Conservation (phyloP, 139 green algal genomes). For the Cymbomonas tetramitiformis region DNA sequence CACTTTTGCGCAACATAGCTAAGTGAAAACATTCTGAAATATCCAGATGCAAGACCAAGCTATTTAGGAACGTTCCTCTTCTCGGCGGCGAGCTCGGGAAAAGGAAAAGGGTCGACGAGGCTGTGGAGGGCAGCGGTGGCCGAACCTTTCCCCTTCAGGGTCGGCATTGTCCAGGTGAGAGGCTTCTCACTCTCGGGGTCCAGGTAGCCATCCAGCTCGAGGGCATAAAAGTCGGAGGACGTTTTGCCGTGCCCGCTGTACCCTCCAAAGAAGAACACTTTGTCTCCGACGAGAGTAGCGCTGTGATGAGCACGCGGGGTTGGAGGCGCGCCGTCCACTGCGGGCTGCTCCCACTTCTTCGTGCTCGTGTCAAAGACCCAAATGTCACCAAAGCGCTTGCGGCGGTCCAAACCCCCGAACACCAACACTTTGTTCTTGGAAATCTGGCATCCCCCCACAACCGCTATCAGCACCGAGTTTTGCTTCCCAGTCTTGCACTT, state of each 20-base stretch:
- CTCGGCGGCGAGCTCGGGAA: no score
- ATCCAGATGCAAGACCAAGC: no score
- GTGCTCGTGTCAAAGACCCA: constrained; percentile 50
- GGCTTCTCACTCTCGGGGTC: neutral
- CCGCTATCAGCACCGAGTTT: no score
- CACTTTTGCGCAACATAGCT: no score
- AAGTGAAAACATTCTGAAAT: no score
- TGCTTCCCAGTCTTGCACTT: no score
- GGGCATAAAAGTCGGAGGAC: constrained; percentile 55
- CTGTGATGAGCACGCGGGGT: constrained; percentile 55
- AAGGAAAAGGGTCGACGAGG: no score
- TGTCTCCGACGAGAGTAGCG: constrained; percentile 42
- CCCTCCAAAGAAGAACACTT: constrained; percentile 50
- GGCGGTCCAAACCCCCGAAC: constrained; percentile 61
- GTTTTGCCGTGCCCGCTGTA: constrained; percentile 59
- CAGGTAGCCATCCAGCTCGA: constrained; percentile 29
- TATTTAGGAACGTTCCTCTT: no score
- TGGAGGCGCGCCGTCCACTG: constrained; percentile 30
- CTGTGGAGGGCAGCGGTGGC: no score
- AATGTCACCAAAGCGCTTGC: constrained; percentile 52
- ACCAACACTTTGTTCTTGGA: no score
- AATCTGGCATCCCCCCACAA: no score
- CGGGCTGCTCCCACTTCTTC: constrained; percentile 39
- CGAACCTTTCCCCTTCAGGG: constrained; percentile 21
- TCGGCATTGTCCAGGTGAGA: constrained; percentile 4